These are phyloP conservation scores for Phytophthora quininea DNA, from an alignment of 352 stramenopile genomes.

Conservation along the genomic window DNA sequence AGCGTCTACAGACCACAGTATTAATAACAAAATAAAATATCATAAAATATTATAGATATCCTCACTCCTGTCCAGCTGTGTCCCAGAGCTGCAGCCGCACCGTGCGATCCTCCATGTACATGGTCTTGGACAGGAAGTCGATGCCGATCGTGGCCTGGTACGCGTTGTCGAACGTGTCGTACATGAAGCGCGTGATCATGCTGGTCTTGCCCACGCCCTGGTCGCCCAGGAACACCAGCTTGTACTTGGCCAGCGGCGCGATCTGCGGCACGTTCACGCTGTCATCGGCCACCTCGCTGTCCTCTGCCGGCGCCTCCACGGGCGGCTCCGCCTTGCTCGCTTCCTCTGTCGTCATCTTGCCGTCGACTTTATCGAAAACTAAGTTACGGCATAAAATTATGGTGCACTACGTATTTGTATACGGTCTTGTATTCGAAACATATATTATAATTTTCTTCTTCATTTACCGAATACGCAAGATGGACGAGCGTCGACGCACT, in stretches of 20 bases:
- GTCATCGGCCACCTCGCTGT: slow-evolving; percentile 23
- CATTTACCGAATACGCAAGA: no score
- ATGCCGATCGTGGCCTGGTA: slow-evolving; percentile 99
- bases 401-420: no score
- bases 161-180: slow-evolving; percentile 97
- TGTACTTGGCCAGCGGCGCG: slow-evolving; percentile 93
- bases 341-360: slow-evolving; percentile 36
- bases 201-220: slow-evolving; percentile 99
- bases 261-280: slow-evolving; percentile 82
- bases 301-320: slow-evolving; percentile 5
- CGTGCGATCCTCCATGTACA: slow-evolving; percentile 98
- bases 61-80: slow-evolving; percentile 97
- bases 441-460: neutral
- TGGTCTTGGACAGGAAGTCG: slow-evolving; percentile 99
- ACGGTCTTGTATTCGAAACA: neutral
- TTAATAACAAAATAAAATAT: slow-evolving; percentile 1
- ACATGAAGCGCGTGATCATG: slow-evolving; percentile 99
- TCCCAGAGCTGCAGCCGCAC: slow-evolving; percentile 99
- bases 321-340: slow-evolving; percentile 28
- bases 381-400: neutral
- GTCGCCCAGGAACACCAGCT: slow-evolving; percentile 95
- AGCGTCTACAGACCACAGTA: slow-evolving; percentile 60
- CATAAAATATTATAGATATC: slow-evolving; percentile 3
- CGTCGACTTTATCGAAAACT: neutral
- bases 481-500: no score